Evolutionary conservation across 2,329 filamentous ascomycete genomes (phyloP).

Genomic region (Phialophora chinensis): DNA sequence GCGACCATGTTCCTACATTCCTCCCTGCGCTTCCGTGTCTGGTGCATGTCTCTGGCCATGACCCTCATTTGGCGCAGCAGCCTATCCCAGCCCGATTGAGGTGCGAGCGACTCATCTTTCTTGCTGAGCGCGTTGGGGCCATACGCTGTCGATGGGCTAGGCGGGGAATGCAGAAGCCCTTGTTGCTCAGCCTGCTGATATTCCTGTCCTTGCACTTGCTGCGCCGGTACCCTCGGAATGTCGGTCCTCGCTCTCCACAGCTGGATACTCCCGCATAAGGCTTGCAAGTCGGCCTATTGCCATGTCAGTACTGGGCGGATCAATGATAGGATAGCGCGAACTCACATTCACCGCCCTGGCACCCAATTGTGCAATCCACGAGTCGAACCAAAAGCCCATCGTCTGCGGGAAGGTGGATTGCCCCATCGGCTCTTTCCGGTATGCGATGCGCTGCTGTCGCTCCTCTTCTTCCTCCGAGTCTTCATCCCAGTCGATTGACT

Average conservation of each 20-base stretch:
- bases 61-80: constrained; percentile 19
- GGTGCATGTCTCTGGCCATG: constrained; percentile 20
- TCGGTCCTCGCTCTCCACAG: constrained; percentile 26
- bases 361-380: constrained; percentile 20
- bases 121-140: background rate
- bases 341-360: constrained; percentile 17
- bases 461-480: constrained; percentile 8
- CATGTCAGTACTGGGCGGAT: background rate
- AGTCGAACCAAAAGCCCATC: constrained; percentile 26
- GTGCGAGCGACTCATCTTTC: constrained; percentile 3
- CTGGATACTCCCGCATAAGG: constrained; percentile 23
- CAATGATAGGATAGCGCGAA: background rate
- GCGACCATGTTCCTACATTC: constrained; percentile 19
- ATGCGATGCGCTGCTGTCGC: background rate
- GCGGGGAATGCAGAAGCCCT: background rate
- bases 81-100: constrained; percentile 20
- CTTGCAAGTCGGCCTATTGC: constrained; percentile 16
- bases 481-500: constrained; percentile 19
- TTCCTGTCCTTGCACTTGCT: background rate
- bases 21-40: constrained; percentile 20
- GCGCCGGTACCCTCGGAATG: constrained; percentile 1
- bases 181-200: background rate
- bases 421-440: background rate
- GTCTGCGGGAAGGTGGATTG: constrained; percentile 22
- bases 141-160: background rate